Conservation (phyloP, 2,329 filamentous ascomycete species). For the Colletotrichum neosansevieriae region DNA sequence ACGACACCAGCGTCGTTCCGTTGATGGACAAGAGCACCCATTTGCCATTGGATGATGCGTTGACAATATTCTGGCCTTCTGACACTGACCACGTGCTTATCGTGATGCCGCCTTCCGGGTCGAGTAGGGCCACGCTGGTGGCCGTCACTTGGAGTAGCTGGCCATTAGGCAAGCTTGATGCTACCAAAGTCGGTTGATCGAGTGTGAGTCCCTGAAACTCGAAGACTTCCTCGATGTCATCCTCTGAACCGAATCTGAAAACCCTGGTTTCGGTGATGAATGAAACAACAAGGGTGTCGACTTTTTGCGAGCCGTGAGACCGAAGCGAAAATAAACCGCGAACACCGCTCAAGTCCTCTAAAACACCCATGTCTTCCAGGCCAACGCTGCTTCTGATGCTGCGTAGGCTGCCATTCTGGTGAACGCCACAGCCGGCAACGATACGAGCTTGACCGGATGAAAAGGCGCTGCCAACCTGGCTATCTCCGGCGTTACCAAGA, state of each 20-base stretch:
- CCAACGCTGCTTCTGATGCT: conserved; percentile 95
- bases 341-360: conserved; percentile 82
- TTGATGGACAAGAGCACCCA: conserved; percentile 80
- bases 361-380: conserved; percentile 85
- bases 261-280: conserved; percentile 86
- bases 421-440: conserved; percentile 92
- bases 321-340: conserved; percentile 79
- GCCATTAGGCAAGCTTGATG: conserved; percentile 61
- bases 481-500: conserved; percentile 86
- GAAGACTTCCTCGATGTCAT: conserved; percentile 89
- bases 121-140: conserved; percentile 25
- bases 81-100: conserved; percentile 44
- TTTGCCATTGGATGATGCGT: conserved; percentile 78
- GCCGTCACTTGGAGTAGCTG: conserved; percentile 38
- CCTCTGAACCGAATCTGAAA: conserved; percentile 80
- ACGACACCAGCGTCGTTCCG: conserved; percentile 77
- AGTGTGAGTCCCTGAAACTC: conserved; percentile 78
- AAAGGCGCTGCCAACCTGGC: conserved; percentile 83
- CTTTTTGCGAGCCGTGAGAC: conserved; percentile 59
- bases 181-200: conserved; percentile 78
- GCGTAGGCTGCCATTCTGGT: conserved; percentile 86
- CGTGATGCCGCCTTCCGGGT: conserved; percentile 38
- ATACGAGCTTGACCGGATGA: conserved; percentile 95
- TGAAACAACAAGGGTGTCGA: conserved; percentile 82
- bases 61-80: conserved; percentile 73